Evolutionary conservation across 495 filamentous ascomycete species (phyloP).

Genomic region (Thermothielavioides terrestris): DNA sequence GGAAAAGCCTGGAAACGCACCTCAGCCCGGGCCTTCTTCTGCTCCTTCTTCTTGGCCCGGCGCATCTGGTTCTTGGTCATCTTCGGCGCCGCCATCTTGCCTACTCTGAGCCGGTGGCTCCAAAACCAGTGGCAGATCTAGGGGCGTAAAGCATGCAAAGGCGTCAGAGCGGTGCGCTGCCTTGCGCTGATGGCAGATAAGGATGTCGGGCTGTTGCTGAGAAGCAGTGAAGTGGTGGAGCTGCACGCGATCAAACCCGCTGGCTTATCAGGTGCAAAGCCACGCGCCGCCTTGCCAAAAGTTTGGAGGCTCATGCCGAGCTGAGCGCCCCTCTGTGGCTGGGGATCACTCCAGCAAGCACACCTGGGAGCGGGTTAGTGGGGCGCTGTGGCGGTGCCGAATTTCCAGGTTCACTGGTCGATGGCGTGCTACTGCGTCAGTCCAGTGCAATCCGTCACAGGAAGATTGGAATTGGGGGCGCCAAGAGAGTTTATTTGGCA

Average conservation of each 20-base stretch:
- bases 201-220: neutral
- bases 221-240: neutral
- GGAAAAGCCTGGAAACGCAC: no score
- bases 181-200: no score
- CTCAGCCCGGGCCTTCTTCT: slow-evolving; percentile 54
- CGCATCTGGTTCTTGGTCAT: slow-evolving; percentile 77
- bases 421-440: no score
- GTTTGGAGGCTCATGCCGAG: neutral
- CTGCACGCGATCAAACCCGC: slow-evolving; percentile 2
- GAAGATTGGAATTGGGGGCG: slow-evolving; percentile 12
- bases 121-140: neutral
- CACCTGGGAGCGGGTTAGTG: neutral
- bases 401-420: no score
- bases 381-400: neutral
- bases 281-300: slow-evolving; percentile 10
- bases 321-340: neutral
- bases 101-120: slow-evolving; percentile 16
- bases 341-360: no score
- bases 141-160: neutral
- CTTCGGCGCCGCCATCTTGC: slow-evolving; percentile 51
- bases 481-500: slow-evolving; percentile 15
- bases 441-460: no score
- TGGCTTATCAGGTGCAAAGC: slow-evolving; percentile 4
- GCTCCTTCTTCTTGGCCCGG: slow-evolving; percentile 83
- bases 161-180: no score